Conservation (phyloP, 1,139 yeast species). For the Suhomyces kunorum region DNA sequence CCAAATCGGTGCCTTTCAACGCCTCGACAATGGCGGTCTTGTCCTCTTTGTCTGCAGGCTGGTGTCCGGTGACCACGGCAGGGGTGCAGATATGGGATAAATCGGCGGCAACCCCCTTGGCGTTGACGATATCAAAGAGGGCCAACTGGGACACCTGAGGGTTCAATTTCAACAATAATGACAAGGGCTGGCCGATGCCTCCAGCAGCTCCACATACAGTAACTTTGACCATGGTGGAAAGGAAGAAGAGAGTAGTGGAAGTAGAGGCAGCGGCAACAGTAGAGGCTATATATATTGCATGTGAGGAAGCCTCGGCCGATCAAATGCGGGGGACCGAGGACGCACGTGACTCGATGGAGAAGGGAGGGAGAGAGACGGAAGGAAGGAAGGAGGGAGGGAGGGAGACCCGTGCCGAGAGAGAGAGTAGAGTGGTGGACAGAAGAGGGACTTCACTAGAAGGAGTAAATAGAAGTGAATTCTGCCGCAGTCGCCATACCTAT, state of each 20-base stretch:
- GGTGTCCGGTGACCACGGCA: constrained; percentile 58
- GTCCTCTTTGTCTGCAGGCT: constrained; percentile 52
- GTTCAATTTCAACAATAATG: constrained; percentile 61
- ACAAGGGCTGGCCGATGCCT: constrained; percentile 78
- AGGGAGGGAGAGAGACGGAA: too few species aligned
- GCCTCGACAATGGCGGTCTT: constrained; percentile 50
- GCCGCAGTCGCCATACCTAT: too few species aligned
- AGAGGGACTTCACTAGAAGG: too few species aligned
- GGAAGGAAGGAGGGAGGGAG: too few species aligned
- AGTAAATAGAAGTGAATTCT: too few species aligned
- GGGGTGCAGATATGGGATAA: constrained; percentile 68
- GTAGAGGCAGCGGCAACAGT: not conserved
- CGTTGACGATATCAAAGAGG: constrained; percentile 66
- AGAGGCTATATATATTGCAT: constrained; percentile 1
- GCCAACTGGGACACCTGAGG: constrained; percentile 57
- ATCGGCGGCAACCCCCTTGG: constrained; percentile 74
- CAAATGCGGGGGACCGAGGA: constrained; percentile 2
- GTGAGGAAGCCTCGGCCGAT: constrained; percentile 10
- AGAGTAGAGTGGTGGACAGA: too few species aligned
- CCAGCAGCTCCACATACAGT: constrained; percentile 81
- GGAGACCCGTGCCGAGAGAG: too few species aligned
- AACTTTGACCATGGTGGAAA: constrained; percentile 54
- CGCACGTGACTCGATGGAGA: constrained; percentile 2
- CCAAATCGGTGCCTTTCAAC: constrained; percentile 56
- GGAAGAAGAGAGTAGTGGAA: not conserved